Percentiles rank a stretch among this genome's conserved stretches.
Conservation (phyloP, 1,284 basidiomycete species). For the Tausonia pullulans region DNA sequence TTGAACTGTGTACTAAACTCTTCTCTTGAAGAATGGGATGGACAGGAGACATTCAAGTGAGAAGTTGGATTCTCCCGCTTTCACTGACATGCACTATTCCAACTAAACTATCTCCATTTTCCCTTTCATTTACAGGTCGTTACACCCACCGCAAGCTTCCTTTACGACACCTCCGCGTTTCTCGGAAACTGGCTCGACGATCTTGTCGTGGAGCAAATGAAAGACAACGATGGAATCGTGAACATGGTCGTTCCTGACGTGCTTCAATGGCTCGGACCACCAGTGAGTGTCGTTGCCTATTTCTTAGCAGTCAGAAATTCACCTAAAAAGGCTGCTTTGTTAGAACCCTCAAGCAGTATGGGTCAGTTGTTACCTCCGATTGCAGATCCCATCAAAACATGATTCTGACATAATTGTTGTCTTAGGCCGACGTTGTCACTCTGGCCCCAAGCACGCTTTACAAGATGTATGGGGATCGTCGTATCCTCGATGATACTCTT, state of each 20-base stretch:
- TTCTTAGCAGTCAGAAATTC: no score
- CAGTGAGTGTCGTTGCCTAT: slow-evolving; percentile 18
- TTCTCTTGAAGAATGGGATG: no score
- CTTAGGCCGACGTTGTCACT: slow-evolving; percentile 26
- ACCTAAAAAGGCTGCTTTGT: no score
- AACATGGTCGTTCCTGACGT: slow-evolving; percentile 25
- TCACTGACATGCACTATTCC: no score
- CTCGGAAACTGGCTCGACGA: slow-evolving; percentile 27
- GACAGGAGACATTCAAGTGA: slow-evolving; percentile 30
- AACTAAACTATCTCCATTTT: no score
- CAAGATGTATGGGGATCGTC: slow-evolving; percentile 20
- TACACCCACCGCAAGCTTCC: slow-evolving; percentile 25
- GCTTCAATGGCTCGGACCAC: slow-evolving; percentile 14
- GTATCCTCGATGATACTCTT: slow-evolving; percentile 21
- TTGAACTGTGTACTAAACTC: no score
- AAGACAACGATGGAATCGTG: slow-evolving; percentile 21
- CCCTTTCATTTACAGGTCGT: no score
- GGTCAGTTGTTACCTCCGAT: no score
- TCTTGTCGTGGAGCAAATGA: slow-evolving; percentile 22
- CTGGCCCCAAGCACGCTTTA: slow-evolving; percentile 26
- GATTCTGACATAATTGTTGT: no score
- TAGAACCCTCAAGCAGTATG: no score
- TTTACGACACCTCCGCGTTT: slow-evolving; percentile 25
- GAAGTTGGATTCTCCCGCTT: no score
- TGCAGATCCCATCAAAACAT: no score